Conservation (phyloP, 2,329 filamentous ascomycete genomes). For the Monilinia fructigena region DNA sequence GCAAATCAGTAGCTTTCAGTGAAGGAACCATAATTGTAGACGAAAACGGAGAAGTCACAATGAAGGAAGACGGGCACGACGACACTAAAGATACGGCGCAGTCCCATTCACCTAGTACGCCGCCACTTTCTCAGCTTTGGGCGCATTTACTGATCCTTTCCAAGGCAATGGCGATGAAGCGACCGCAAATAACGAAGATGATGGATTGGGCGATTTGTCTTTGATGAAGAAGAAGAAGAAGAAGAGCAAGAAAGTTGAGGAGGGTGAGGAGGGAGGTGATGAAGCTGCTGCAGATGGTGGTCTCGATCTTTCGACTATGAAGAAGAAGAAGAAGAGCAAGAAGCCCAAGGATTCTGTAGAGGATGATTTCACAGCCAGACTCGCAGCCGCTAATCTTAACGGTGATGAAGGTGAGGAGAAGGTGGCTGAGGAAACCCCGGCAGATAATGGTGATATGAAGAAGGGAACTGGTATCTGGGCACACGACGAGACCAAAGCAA, state of each 20-base stretch:
- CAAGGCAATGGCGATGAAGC: conserved; percentile 40
- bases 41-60: conserved; percentile 80
- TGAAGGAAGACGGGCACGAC: conserved; percentile 66
- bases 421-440: conserved; percentile 30
- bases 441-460: conserved; percentile 41
- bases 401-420: conserved; percentile 34
- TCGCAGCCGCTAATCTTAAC: conserved; percentile 40
- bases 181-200: conserved; percentile 18
- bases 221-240: conserved; percentile 86
- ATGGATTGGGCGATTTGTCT: conserved; percentile 48
- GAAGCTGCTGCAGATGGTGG: conserved; percentile 49
- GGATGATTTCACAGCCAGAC: conserved; percentile 40
- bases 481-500: conserved; percentile 46
- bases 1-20: conserved; percentile 93
- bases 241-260: conserved; percentile 80
- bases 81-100: conserved; percentile 78
- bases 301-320: conserved; percentile 44
- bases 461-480: conserved; percentile 43
- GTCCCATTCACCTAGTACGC: conserved; percentile 72
- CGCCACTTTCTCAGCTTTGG: conserved; percentile 55
- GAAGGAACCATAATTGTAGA: conserved; percentile 86
- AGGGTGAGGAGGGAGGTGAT: conserved; percentile 61
- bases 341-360: conserved; percentile 41
- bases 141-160: conserved; percentile 52
- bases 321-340: conserved; percentile 43